These are phyloP conservation scores for Meira nashicola DNA, from an alignment of 1,284 basidiomycete genomes.

Conservation along the genomic window DNA sequence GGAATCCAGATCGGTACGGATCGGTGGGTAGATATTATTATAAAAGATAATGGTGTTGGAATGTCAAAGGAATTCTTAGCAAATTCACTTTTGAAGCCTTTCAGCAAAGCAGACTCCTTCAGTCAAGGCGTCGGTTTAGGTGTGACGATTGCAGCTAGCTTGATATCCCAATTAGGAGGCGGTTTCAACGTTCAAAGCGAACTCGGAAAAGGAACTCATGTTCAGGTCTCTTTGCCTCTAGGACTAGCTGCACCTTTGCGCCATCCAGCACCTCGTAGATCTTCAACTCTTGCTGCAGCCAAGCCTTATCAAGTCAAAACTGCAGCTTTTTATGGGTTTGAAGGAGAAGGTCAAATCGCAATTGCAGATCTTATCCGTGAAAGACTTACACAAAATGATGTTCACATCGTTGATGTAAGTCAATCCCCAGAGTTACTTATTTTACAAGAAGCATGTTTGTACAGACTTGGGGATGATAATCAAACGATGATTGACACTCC, in stretches of 20 bases:
- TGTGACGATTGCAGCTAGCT: slow-evolving; percentile 35
- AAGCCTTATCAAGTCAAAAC: not conserved
- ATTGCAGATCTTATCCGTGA: not conserved
- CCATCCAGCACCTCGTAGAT: not conserved
- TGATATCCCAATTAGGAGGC: slow-evolving; percentile 27
- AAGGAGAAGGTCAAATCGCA: not conserved
- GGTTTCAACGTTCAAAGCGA: slow-evolving; percentile 28
- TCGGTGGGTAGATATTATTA: slow-evolving; percentile 10
- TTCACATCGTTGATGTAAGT: slow-evolving; percentile 1
- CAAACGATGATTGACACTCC: not conserved
- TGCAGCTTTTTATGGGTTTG: slow-evolving; percentile 11
- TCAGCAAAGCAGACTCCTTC: slow-evolving; percentile 35
- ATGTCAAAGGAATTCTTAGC: slow-evolving; percentile 16
- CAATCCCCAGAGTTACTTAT: slow-evolving; percentile 13
- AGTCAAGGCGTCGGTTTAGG: slow-evolving; percentile 35
- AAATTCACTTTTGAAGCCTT: slow-evolving; percentile 18
- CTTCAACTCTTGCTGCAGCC: not conserved
- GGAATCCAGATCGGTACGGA: not conserved
- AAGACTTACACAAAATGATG: slow-evolving; percentile 4
- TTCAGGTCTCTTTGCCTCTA: slow-evolving; percentile 28
- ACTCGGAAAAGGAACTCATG: slow-evolving; percentile 27
- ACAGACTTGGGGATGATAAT: not conserved
- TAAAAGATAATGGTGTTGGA: slow-evolving; percentile 17
- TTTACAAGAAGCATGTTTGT: slow-evolving; percentile 8
- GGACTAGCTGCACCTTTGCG: not conserved